Base-by-base conservation (phyloP, 805 yeast species). In the Myxozyma mucilagina region DNA sequence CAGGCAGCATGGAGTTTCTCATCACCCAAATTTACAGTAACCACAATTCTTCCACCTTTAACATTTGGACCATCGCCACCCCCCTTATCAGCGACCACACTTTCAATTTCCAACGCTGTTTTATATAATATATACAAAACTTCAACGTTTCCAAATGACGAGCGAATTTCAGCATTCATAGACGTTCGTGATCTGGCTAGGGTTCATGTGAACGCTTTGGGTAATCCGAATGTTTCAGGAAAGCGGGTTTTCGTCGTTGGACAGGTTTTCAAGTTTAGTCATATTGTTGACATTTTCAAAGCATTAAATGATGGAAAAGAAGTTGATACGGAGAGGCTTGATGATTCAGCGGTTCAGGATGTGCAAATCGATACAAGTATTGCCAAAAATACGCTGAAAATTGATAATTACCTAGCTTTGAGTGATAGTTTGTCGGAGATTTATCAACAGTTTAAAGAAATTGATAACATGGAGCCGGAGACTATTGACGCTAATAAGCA, bases 151-250 rank as follows among this genome's bases (percentile, higher is more conserved):
- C 44, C 53, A 16, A 68, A 43, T 36, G 53, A 52, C 11, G 4
- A 14, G 2, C 18, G 6, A 13, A 24, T 50, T 11, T 51, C 45
- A 44, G n/a, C 63, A 13, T 75, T 67, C 39, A 75, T 81, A 41
- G 87, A 84, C 70, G 87, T 84, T 4, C 77, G 87, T 67, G 89
- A 86, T 68, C 85, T 82, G 43, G 86, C 88, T 9, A 70, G 68
- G 56, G 83, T 85, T 7, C 89, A 85, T 68, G 64, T 82, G 11
- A 64, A 69, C 29, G 85, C 86, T 4, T 74, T 82, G 57, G 57
- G 45, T 18, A 50, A 47, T n/a, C 38, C 48, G 9, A 47, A 6
- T n/a, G 58, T 56, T 18, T 8, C 11, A 2, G 49, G 49, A 34
- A 47, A 54, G 18, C 54, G 53, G 13, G 29, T 59, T 18, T 36